Conservation (phyloP, 192 early-diverging fungal genomes). For the Podochytrium sp. region DNA sequence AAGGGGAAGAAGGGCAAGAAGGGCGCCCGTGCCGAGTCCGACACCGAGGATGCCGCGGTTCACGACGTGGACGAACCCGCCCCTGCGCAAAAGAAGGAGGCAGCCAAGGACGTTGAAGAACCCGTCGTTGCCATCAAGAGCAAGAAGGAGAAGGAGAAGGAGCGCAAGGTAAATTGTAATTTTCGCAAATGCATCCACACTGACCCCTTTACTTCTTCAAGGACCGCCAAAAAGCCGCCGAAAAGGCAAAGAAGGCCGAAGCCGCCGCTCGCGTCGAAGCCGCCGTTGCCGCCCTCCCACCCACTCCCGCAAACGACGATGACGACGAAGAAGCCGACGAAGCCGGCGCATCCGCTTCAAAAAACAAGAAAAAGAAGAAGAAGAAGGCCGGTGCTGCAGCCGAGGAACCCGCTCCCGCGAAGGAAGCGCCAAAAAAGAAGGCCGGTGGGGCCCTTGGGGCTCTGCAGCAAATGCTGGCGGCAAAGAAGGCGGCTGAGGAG, state of each 20-base stretch:
- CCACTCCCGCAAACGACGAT: slow-evolving; percentile 12
- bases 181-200: slow-evolving; percentile 1
- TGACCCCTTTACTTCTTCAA: not conserved
- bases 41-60: slow-evolving; percentile 42
- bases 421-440: slow-evolving; percentile 49
- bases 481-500: slow-evolving; percentile 77
- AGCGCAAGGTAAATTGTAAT: slow-evolving; percentile 63
- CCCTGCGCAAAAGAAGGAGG: slow-evolving; percentile 14
- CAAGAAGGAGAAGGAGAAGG: slow-evolving; percentile 87
- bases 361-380: slow-evolving; percentile 73
- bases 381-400: slow-evolving; percentile 47
- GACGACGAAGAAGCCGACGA: slow-evolving; percentile 59
- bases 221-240: slow-evolving; percentile 66
- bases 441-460: slow-evolving; percentile 57
- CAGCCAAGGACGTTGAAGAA: slow-evolving; percentile 41
- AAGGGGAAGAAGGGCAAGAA: slow-evolving; percentile 20
- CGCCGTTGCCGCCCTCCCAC: slow-evolving; percentile 3
- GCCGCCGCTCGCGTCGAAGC: slow-evolving; percentile 24
- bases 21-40: slow-evolving; percentile 27
- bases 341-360: slow-evolving; percentile 31
- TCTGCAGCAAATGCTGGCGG: slow-evolving; percentile 68
- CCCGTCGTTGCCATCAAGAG: slow-evolving; percentile 63
- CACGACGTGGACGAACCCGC: slow-evolving; percentile 32
- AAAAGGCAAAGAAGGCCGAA: slow-evolving; percentile 66
- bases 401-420: slow-evolving; percentile 35